These are phyloP conservation scores for Dothistroma septosporum DNA, from an alignment of 2,329 filamentous ascomycete species.

Conservation along the genomic window DNA sequence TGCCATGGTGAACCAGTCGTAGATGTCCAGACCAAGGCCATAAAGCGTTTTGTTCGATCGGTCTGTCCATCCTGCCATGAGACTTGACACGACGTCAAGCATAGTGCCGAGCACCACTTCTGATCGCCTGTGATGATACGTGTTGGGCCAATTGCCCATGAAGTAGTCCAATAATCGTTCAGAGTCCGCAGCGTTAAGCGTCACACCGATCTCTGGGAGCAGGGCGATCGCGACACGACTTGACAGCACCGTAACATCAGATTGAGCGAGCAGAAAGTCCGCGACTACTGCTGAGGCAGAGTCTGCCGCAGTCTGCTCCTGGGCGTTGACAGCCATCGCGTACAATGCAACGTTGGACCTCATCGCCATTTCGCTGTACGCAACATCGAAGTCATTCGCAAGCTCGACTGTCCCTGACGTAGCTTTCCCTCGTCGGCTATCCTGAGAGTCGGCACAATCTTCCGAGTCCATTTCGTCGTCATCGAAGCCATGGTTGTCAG, in stretches of 20 bases:
- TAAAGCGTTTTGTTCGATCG: conserved; percentile 55
- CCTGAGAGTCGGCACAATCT: conserved; percentile 58
- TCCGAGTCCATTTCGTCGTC: conserved; percentile 65
- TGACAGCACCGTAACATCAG: conserved; percentile 22
- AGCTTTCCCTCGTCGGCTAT: conserved; percentile 43
- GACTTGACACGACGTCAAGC: conserved; percentile 62
- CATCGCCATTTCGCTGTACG: conserved; percentile 20
- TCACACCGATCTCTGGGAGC: conserved; percentile 24
- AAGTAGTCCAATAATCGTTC: conserved; percentile 46
- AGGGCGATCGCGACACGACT: conserved; percentile 23
- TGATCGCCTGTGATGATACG: conserved; percentile 64
- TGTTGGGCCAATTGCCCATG: conserved; percentile 47
- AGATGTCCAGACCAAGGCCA: conserved; percentile 69
- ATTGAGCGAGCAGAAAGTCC: conserved; percentile 26
- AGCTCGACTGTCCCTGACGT: conserved; percentile 39
- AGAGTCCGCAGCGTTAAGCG: conserved; percentile 34
- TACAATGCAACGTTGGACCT: conserved; percentile 25
- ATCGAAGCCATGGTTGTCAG: conserved; percentile 40
- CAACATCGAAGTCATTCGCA: conserved; percentile 41
- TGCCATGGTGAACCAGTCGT: conserved; percentile 68
- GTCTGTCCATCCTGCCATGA: conserved; percentile 61
- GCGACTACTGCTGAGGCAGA: conserved; percentile 16
- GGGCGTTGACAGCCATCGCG: conserved; percentile 12
- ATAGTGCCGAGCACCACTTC: conserved; percentile 67
- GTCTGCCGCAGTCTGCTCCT: background rate